Base-by-base conservation (phyloP, 768 basidiomycete species). In the Pleurotus giganteus region DNA sequence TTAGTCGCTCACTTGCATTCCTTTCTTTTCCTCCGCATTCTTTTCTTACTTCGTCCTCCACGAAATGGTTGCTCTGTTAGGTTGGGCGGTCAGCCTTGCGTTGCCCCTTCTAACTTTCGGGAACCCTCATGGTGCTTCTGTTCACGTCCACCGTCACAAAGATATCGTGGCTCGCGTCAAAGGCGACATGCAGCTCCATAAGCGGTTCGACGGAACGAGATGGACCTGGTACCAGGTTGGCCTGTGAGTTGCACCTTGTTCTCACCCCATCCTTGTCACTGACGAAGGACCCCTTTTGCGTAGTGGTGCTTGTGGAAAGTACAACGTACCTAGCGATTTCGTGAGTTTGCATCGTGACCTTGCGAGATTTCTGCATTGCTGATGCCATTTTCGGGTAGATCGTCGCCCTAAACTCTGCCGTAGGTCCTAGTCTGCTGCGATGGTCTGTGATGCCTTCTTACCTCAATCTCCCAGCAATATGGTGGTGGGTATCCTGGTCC, bases 401-500 rank as follows among this genome's bases (percentile, higher is more conserved):
- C 54, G 82, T 84, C 19, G 82, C 83, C 1, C 55, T 83, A 32
- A 83, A 78, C 63, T 64, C 71, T 57, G 56, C 62, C 6, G 76
- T 79, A 54, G 34, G 74, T 59, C 34, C 45, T 4, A 19, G 32
- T 4, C 7, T n/a, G 23, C 26, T 24, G 1, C 37, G 23, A 19
- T 2, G 11, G n/a, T n/a, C 34, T 36, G 34, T n/a, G n/a, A n/a
- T 39, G 7, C 49, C 24, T 45, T 34, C 45, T 53, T 55, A 19
- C 60, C 53, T 17, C 42, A 49, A 8, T 47, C 37, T 27, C 46
- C 29, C 62, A 76, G 64, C 77, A 86, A 71, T 89, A 70, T 61
- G 85, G 86, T 12, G 56, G 56, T 36, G 78, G 79, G 4, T 88
- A 82, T 66, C 87, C 89, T 4, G 82, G 86, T 1, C 81, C 83